Percentiles rank a stretch among this genome's conserved stretches.
Evolutionary conservation across 139 green algal species (phyloP).

Genomic region (Zygnema circumcarinatum): DNA sequence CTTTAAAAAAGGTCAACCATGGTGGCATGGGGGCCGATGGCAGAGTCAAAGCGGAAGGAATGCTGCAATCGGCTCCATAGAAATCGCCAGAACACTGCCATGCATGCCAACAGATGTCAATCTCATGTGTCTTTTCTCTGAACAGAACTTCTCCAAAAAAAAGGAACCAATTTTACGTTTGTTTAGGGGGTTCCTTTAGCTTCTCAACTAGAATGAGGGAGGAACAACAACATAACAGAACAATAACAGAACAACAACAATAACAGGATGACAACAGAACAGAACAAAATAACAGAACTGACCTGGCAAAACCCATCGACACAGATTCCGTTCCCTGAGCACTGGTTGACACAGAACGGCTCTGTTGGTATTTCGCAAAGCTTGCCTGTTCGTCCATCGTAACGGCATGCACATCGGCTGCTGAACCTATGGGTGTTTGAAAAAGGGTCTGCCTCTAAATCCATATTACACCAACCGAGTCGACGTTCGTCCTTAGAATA

Average conservation of each 20-base stretch:
- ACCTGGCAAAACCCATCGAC: slow-evolving; percentile 33
- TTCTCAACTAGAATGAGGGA: too few relatives aligned
- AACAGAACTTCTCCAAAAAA: too few relatives aligned
- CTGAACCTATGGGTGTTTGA: too few relatives aligned
- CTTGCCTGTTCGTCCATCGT: slow-evolving; percentile 4
- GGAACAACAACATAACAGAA: too few relatives aligned
- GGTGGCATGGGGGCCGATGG: not conserved
- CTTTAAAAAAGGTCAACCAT: not conserved
- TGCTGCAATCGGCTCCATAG: slow-evolving; percentile 20
- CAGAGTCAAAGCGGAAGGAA: not conserved
- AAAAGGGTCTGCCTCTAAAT: not conserved
- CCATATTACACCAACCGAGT: slow-evolving; percentile 42
- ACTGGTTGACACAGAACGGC: slow-evolving; percentile 44
- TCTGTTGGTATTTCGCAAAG: slow-evolving; percentile 27
- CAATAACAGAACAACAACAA: too few relatives aligned
- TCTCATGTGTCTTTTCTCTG: too few relatives aligned
- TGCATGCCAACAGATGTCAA: too few relatives aligned
- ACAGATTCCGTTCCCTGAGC: slow-evolving; percentile 37
- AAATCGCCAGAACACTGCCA: slow-evolving; percentile 9
- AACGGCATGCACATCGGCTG: slow-evolving; percentile 4
- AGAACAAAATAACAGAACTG: not conserved
- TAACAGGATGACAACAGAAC: too few relatives aligned
- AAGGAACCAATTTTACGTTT: too few relatives aligned
- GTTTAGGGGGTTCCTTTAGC: too few relatives aligned
- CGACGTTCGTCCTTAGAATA: not conserved